Conservation (phyloP, 768 basidiomycete species). For the Podaxis sp. region DNA sequence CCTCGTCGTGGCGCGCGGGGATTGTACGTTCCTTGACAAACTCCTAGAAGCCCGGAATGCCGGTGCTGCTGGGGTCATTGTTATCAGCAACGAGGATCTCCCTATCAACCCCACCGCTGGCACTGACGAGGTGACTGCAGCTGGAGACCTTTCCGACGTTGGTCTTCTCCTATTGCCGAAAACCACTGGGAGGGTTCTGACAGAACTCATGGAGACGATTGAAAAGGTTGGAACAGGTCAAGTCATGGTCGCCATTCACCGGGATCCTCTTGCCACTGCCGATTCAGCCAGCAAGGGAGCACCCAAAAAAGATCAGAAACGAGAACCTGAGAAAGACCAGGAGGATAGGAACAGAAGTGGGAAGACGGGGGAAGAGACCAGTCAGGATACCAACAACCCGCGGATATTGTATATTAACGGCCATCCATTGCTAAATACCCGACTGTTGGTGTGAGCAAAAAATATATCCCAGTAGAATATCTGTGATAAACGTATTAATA, state of each 20-base stretch:
- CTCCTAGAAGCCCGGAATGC: slow-evolving; percentile 63
- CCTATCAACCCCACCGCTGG: slow-evolving; percentile 68
- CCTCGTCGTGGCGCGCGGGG: slow-evolving; percentile 70
- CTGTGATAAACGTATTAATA: neutral
- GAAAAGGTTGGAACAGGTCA: slow-evolving; percentile 45
- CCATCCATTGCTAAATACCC: slow-evolving; percentile 73
- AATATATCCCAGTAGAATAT: slow-evolving; percentile 11
- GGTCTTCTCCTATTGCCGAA: slow-evolving; percentile 58
- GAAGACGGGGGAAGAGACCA: slow-evolving; percentile 16
- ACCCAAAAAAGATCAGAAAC: neutral
- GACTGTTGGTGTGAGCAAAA: slow-evolving; percentile 52
- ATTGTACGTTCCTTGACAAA: slow-evolving; percentile 89
- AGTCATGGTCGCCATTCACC: slow-evolving; percentile 51
- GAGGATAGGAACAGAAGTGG: slow-evolving; percentile 21
- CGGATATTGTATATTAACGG: slow-evolving; percentile 76
- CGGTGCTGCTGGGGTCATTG: slow-evolving; percentile 76
- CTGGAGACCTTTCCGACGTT: slow-evolving; percentile 56
- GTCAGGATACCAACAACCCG: slow-evolving; percentile 27
- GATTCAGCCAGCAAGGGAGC: neutral
- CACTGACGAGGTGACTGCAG: slow-evolving; percentile 49
- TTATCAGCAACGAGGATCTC: slow-evolving; percentile 62
- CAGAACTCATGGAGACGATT: slow-evolving; percentile 52
- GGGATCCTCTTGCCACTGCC: slow-evolving; percentile 6
- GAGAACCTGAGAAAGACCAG: slow-evolving; percentile 26
- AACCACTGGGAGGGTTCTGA: slow-evolving; percentile 49